These are phyloP conservation scores for Nemophila menziesii DNA, from an alignment of 257 asterid genomes.

Conservation along the genomic window DNA sequence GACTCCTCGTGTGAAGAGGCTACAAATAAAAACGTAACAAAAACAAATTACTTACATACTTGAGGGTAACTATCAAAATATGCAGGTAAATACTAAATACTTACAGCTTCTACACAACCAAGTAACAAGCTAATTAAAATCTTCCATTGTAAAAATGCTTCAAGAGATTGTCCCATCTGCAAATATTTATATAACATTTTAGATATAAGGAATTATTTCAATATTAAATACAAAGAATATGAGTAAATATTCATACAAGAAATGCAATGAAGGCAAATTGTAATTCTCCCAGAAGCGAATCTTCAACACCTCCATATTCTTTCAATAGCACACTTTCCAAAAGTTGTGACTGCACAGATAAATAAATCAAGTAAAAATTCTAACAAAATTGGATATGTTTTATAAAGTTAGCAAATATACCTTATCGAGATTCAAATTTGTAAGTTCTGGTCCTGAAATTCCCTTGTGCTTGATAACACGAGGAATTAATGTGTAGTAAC, in stretches of 20 bases:
- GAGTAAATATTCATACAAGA: slow-evolving; percentile 38
- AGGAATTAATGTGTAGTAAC: slow-evolving; percentile 83
- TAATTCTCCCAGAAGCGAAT: slow-evolving; percentile 73
- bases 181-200: slow-evolving; percentile 14
- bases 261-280: slow-evolving; percentile 87
- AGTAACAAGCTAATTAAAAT: slow-evolving; percentile 57
- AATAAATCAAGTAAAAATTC: slow-evolving; percentile 5
- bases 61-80: slow-evolving; percentile 9
- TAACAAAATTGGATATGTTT: slow-evolving; percentile 3
- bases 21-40: slow-evolving; percentile 20
- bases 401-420: slow-evolving; percentile 20
- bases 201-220: slow-evolving; percentile 4
- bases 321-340: slow-evolving; percentile 58
- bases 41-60: slow-evolving; percentile 1
- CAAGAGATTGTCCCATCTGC: slow-evolving; percentile 99
- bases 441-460: slow-evolving; percentile 50
- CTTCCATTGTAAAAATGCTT: slow-evolving; percentile 93
- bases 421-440: slow-evolving; percentile 90
- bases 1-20: slow-evolving; percentile 80
- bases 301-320: slow-evolving; percentile 65
- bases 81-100: slow-evolving; percentile 15
- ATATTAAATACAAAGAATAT: neutral
- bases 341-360: slow-evolving; percentile 47
- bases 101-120: slow-evolving; percentile 88
- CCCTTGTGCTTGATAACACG: slow-evolving; percentile 82